Evolutionary conservation across 306 rosid genomes (phyloP), one percentile per base, ranked within the genome.

Genomic region (Casuarina cunninghamiana): DNA sequence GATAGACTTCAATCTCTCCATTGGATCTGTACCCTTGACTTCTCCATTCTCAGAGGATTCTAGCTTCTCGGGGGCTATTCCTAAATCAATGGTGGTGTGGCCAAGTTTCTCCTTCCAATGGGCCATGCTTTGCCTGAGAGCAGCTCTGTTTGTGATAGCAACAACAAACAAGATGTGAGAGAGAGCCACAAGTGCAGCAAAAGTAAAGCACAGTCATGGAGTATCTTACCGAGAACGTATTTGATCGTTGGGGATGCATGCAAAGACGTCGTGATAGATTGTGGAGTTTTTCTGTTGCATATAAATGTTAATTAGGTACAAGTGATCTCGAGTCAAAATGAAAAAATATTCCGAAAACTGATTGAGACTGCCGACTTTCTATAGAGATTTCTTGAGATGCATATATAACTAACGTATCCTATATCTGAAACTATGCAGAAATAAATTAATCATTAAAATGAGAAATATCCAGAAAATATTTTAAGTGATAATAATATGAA

Each of bases 21-120:
- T 55, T 9, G 97, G 90, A 80, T 91, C 89, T 3, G 84, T 83
- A 71, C n/a, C 84, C 69, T 79, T 79, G 16, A 84, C 76, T 46
- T 78, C 88, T 83, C 96, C 97, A 66, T 89, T 74, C 21, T 81
- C 81, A 70, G 78, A 86, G 5, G 90, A 82, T 77, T 93, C 94
- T 13, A 90, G 81, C 75, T 76, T 79, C 62, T 74, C 83, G 0
- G 91, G 98, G 50, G 97, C 96, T 41, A 95, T 91, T 83, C 99
- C 99, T 82, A 95, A 74, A 82, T 95, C 99, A 70, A 93, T 91
- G 12, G 98, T 95, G 1, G 97, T 89, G 85, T 95, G 96, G 21
- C 93, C 96, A 12, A 85, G 71, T 83, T 75, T 90, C 69, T 93
- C 98, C 88, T 87, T 93, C 97, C 94, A 91, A 49, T 77, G 80